Percentiles rank a stretch among this genome's conserved stretches.
phyloP scores from a whole-genome alignment of 202 grass and related monocot genomes.

The Dendrocalamus latiflorus region DNA sequence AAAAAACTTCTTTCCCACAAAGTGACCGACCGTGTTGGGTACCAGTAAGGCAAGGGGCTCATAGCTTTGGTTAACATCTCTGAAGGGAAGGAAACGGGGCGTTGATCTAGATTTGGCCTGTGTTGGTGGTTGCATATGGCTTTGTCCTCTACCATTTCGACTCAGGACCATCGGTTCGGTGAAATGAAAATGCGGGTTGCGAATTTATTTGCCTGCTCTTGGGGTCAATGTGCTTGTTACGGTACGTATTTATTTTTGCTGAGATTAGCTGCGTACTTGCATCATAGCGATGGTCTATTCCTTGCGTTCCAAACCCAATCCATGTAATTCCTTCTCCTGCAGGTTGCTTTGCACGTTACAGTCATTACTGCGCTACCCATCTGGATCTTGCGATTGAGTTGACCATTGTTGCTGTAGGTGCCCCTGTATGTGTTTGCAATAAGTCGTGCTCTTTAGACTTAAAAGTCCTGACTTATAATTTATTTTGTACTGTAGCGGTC shows the following conservation, averaged over 20 bases:
- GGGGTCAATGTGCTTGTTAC: conserved; percentile 19
- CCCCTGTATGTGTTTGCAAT: conserved; percentile 19
- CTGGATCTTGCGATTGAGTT: conserved; percentile 21
- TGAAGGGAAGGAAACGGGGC: conserved; percentile 22
- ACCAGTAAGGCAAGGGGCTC: conserved; percentile 32
- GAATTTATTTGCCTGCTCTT: neutral
- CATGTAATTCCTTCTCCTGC: conserved; percentile 7
- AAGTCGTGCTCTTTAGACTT: neutral
- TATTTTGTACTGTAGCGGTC: no score
- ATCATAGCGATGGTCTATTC: conserved; percentile 2
- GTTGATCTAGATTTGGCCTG: conserved; percentile 23
- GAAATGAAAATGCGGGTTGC: conserved; percentile 19
- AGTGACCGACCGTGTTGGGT: conserved; percentile 19
- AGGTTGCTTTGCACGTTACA: neutral
- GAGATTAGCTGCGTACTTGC: neutral
- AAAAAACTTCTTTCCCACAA: conserved; percentile 31
- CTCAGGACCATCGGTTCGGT: conserved; percentile 29
- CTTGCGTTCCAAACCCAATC: neutral
- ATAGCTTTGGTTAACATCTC: neutral
- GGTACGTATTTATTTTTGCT: neutral
- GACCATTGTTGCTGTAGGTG: conserved; percentile 27
- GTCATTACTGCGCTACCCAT: neutral
- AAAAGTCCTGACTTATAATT: no score
- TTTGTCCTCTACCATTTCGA: conserved; percentile 19
- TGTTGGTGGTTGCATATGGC: conserved; percentile 17